Evolutionary conservation across 768 basidiomycete genomes (phyloP).

Genomic region (Auricularia sp.): DNA sequence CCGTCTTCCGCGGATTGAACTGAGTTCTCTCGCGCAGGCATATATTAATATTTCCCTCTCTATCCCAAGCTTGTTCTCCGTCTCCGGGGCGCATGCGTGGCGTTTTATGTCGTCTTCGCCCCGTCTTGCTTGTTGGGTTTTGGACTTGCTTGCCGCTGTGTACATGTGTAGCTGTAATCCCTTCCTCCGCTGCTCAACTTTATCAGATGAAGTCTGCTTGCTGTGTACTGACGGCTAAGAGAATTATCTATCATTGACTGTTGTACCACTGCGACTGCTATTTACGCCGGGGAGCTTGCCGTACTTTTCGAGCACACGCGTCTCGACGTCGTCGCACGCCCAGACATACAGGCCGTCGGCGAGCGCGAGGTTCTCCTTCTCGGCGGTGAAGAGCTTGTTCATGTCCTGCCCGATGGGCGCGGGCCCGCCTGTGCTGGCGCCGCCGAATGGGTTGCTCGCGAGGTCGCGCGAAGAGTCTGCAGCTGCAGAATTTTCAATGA

Average conservation of each 20-base stretch:
- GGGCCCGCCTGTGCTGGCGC: slow-evolving; percentile 31
- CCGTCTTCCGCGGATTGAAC: not conserved
- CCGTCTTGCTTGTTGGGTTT: not conserved
- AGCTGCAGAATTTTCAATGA: slow-evolving; percentile 32
- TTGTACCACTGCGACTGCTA: not conserved
- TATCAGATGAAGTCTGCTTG: too few relatives aligned
- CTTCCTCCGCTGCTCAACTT: not conserved
- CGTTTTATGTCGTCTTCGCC: not conserved
- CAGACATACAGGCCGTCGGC: slow-evolving; percentile 79
- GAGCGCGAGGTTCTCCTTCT: slow-evolving; percentile 87
- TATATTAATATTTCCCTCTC: too few relatives aligned
- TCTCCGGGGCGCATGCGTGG: not conserved
- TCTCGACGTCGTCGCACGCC: slow-evolving; percentile 74
- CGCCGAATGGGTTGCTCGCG: slow-evolving; percentile 61
- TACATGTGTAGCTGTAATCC: not conserved
- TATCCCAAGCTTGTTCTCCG: not conserved
- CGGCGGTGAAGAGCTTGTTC: slow-evolving; percentile 81
- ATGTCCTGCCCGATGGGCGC: slow-evolving; percentile 69
- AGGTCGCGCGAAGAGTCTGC: slow-evolving; percentile 66
- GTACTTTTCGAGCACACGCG: slow-evolving; percentile 66
- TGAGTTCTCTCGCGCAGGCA: not conserved
- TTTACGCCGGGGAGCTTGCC: slow-evolving; percentile 35
- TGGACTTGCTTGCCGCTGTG: not conserved
- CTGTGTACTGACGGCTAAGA: too few relatives aligned
- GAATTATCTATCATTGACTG: not conserved